Evolutionary conservation across 2,329 filamentous ascomycete species (phyloP), one percentile per base, ranked within the genome.

Genomic region (Xylariaceae sp.): DNA sequence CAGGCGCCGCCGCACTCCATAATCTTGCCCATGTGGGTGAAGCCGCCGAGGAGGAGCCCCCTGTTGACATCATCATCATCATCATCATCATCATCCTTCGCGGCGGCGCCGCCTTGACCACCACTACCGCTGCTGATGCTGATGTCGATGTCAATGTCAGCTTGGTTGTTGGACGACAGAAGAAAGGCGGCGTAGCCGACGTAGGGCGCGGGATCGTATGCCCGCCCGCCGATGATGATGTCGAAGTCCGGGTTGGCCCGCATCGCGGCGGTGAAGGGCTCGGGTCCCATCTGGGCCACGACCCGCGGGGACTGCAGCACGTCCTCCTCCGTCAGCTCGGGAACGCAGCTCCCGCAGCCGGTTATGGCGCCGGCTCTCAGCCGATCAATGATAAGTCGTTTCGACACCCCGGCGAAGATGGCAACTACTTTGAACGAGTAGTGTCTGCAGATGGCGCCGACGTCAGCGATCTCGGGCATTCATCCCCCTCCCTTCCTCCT

Each of bases 21-120:
- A 8, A 74, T 67, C 52, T 76, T 73, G 7, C 70, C 72, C 67
- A 75, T 70, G 42, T 74, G 68, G 6, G 55, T 55, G 21, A 64
- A 61, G 0, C 57, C 57, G 0, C 65, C 67, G 5, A 48, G 35
- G 19, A 46, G 33, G 13, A 48, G 35, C 17, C 46, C 31, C 13
- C 36, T 31, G 31, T 38, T 31, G 14, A 39, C 30, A 16, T 35
- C 34, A 5, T 43, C 35, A 8, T 24, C 37, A 9, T 14, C 29
- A 24, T 30, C 35, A 18, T 42, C 29, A 6, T 42, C 12, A 9
- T 10, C 5, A 17, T 29, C 27, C 8, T 16, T 9, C 11, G 13
- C 12, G 15, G 27, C 13, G 8, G 8, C 12, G n/a, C n/a, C n/a
- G n/a, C n/a, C n/a, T n/a, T n/a, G n/a, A n/a, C n/a, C n/a, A n/a